Percentiles rank a stretch among this genome's conserved stretches.
phyloP scores from a whole-genome alignment of 2,329 filamentous ascomycete genomes.

The Elsinoe batatas region DNA sequence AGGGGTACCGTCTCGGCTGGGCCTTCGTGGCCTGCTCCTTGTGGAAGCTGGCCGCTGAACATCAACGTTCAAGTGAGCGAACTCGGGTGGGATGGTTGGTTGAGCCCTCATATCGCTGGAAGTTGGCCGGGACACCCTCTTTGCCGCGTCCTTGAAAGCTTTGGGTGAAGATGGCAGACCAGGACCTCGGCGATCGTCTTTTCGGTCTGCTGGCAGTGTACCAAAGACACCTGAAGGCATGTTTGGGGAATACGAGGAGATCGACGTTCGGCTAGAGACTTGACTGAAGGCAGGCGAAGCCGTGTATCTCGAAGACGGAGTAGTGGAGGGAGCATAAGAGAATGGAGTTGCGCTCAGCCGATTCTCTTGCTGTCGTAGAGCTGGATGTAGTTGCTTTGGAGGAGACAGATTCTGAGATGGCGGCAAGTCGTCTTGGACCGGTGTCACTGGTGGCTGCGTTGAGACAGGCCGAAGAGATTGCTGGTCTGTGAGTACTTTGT shows the following conservation, averaged over 20 bases:
- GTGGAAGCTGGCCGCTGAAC: constrained; percentile 37
- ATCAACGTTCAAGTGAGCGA: constrained; percentile 51
- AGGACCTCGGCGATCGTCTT: constrained; percentile 8
- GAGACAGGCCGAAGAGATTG: background rate
- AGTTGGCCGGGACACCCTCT: constrained; percentile 7
- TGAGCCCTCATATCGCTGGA: background rate
- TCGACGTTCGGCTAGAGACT: constrained; percentile 68
- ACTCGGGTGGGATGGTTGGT: constrained; percentile 25
- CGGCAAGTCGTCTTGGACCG: background rate
- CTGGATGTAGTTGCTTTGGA: constrained; percentile 46
- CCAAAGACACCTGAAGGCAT: constrained; percentile 26
- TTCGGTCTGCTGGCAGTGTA: background rate
- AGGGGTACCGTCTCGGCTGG: constrained; percentile 37
- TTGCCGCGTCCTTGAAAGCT: constrained; percentile 13
- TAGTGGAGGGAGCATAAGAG: constrained; percentile 53
- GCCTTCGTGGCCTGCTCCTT: constrained; percentile 35
- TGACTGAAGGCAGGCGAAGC: constrained; percentile 63
- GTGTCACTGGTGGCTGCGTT: background rate
- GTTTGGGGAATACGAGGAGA: constrained; percentile 63
- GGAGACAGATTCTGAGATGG: constrained; percentile 17
- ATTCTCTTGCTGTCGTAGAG: constrained; percentile 44
- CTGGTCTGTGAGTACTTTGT: background rate
- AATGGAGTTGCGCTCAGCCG: background rate
- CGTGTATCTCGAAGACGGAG: constrained; percentile 65
- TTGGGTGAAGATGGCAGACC: constrained; percentile 14